Base-by-base conservation (phyloP, 1,284 basidiomycete species). In the Cryptococcus depauperatus region DNA sequence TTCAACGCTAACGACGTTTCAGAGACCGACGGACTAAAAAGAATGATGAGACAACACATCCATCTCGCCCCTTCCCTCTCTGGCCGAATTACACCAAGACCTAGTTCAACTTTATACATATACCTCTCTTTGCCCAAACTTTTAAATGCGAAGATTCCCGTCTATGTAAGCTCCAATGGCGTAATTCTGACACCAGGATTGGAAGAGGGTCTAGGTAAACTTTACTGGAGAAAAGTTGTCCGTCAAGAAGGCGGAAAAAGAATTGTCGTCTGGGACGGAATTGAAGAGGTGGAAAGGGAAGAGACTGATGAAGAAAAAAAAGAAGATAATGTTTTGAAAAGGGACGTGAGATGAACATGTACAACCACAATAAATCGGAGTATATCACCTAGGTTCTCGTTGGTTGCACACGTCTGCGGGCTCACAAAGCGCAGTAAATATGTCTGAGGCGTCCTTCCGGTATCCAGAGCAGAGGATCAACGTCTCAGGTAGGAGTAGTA, bases 111-210 rank as follows among this genome's bases (percentile, higher is more conserved):
- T 0, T 51, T 71, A 4, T 62, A 64, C 53, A 65, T 73, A 44
- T 69, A 68, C 56, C 64, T 73, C 22, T 62, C 64, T 32, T 51
- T 70, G 0, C 37, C 51, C 3, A 55, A 51, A 6, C 50, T 71
- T n/a, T 47, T 68, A 2, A 43, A 48, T 1, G 55, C 59, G 11
- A 50, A 56, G 2, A 66, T 72, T 34, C 62, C 62, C 2, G 60
- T 71, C 2, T 73, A 62, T 48, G 49, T 62, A 2, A 62, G 62
- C 10, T 50, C 55, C 25, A 73, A 73, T 45, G 64, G 64, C 2
- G 71, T 73, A 11, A 56, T 73, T 2, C 52, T 73, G 7, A 66
- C 66, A 0, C 68, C 71, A 0, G 71, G 71, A 7, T 54, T 64
- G 54, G 67, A 39, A 52, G 52, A 18, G 37, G 51, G 0, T 0